phyloP scores from a whole-genome alignment of 768 basidiomycete species.

The Suillus subaureus region DNA sequence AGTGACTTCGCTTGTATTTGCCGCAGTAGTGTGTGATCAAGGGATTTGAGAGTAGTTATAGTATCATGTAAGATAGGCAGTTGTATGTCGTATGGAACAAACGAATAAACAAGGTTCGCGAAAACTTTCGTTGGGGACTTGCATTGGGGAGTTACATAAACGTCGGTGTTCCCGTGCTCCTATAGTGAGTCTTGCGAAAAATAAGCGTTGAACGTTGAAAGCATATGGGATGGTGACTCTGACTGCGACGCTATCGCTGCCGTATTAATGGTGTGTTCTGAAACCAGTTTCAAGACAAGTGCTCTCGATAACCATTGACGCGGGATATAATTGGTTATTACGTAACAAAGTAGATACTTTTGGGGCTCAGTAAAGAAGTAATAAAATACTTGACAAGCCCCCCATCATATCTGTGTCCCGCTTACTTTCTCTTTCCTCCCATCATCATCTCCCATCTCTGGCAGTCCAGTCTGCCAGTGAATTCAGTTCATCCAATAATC shows the following conservation, averaged over 20 bases:
- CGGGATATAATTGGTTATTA: conserved; percentile 17
- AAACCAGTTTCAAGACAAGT: background rate
- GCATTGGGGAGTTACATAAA: conserved; percentile 13
- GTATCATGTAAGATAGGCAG: conserved; percentile 1
- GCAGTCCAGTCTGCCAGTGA: conserved; percentile 11
- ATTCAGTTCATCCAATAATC: conserved; percentile 7
- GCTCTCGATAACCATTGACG: background rate
- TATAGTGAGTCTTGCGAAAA: background rate
- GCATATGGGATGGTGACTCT: background rate
- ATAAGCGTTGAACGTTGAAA: background rate
- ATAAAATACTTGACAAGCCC: conserved; percentile 23
- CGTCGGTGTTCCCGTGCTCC: background rate
- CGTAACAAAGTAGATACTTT: conserved; percentile 35
- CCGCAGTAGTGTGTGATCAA: background rate
- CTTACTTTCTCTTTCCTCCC: conserved; percentile 20
- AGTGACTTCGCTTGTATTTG: background rate
- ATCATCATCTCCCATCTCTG: conserved; percentile 19
- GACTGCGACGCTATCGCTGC: background rate
- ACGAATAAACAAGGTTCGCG: background rate
- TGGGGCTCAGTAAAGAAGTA: conserved; percentile 27
- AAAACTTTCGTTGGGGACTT: conserved; percentile 8
- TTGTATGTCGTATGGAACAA: background rate
- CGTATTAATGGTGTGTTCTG: background rate
- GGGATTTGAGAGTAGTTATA: background rate
- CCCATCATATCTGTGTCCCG: conserved; percentile 15